Evolutionary conservation across 768 basidiomycete genomes (phyloP), one percentile per base, ranked within the genome.

Genomic region (Psilocybe tampanensis): DNA sequence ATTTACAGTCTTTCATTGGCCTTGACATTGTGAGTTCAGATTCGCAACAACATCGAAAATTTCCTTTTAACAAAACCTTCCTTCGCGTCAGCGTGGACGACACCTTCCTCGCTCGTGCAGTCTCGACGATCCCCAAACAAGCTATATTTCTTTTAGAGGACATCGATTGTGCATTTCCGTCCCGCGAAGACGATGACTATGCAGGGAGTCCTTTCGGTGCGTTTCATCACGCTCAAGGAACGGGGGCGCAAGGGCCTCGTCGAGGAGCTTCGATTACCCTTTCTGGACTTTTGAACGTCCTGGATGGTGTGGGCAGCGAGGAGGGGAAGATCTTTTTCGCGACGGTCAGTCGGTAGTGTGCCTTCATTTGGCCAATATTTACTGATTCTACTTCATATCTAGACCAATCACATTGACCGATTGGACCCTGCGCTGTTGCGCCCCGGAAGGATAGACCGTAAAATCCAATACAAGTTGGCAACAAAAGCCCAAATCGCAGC

Each of bases 1-100:
- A 93, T 96, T 54, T 95, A 92, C 64, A 73, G 80, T 1, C 64
- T 86, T 15, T 83, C 83, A 0, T 69, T 86, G 0, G 75, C 82
- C 0, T 76, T 81, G 15, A 66, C 70, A 44, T 76, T 75, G 81
- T 84, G 64, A 33, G 77, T 70, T 44, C 39, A n/a, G n/a, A n/a
- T n/a, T n/a, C n/a, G n/a, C n/a, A n/a, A n/a, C n/a, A n/a, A n/a
- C n/a, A n/a, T n/a, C n/a, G n/a, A n/a, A n/a, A 3, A 24, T 9
- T 13, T 47, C 15, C 32, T 52, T 36, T 48, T 41, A 39, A n/a
- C n/a, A n/a, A n/a, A n/a, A n/a, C n/a, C n/a, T n/a, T n/a, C n/a
- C n/a, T n/a, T n/a, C n/a, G n/a, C n/a, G 26, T 33, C 56, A 82
- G 81, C 26, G 74, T 85, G 47, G 80, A 84, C 54, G 84, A 86